A percentile compares a stretch with the other conserved stretches of the same genome.
Conservation (phyloP, 2,329 filamentous ascomycete genomes). For the Cladosporium austrohemisphaericum region DNA sequence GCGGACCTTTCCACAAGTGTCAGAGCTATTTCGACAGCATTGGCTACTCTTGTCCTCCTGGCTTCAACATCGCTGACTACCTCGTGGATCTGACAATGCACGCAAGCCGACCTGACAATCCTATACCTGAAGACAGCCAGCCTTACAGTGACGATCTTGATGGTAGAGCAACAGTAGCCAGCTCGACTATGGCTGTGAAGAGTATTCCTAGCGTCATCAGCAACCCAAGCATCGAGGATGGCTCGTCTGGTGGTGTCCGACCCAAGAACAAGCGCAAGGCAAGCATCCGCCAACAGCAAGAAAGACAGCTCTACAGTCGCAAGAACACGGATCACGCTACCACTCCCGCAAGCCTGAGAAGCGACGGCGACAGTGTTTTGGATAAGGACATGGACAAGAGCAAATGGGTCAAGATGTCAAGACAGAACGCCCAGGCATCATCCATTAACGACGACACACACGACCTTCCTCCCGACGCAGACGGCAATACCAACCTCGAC, state of each 20-base stretch:
- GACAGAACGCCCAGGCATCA: slow-evolving; percentile 36
- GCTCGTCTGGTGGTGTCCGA: slow-evolving; percentile 54
- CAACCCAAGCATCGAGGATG: slow-evolving; percentile 60
- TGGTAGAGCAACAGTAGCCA: slow-evolving; percentile 68
- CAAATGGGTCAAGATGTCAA: slow-evolving; percentile 61
- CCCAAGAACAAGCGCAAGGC: slow-evolving; percentile 69
- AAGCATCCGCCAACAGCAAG: slow-evolving; percentile 81
- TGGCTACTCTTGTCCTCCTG: slow-evolving; percentile 88
- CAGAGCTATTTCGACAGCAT: slow-evolving; percentile 89
- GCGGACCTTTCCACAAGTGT: slow-evolving; percentile 81
- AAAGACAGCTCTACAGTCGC: slow-evolving; percentile 83
- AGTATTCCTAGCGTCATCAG: slow-evolving; percentile 81
- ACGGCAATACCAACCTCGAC: slow-evolving; percentile 71
- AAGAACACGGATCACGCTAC: slow-evolving; percentile 57
- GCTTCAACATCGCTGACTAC: slow-evolving; percentile 98
- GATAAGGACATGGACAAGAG: slow-evolving; percentile 45
- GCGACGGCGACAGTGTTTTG: slow-evolving; percentile 51
- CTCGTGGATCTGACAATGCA: slow-evolving; percentile 98
- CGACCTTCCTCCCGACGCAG: slow-evolving; percentile 43
- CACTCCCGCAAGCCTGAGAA: slow-evolving; percentile 44
- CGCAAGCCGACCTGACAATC: slow-evolving; percentile 59
- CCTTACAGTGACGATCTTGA: slow-evolving; percentile 55
- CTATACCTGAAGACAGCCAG: slow-evolving; percentile 53
- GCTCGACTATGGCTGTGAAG: slow-evolving; percentile 83
- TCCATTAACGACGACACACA: slow-evolving; percentile 49